These are phyloP conservation scores for Tulasnella sp. DNA, from an alignment of 768 basidiomycete genomes.

Conservation along the genomic window DNA sequence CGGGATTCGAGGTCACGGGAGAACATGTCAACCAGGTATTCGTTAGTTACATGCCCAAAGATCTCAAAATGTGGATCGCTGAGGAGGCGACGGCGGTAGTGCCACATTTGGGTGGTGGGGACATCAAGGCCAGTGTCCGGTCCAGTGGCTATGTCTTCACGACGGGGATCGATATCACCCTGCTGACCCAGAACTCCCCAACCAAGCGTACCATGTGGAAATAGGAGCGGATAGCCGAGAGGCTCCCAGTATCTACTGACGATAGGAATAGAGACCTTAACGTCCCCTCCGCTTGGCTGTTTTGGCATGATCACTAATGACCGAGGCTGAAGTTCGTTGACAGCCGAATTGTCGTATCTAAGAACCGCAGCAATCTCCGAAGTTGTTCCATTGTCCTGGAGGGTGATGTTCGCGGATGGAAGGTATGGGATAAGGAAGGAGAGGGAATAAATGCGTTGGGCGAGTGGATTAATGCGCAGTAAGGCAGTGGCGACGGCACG, in stretches of 20 bases:
- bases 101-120: constrained; percentile 28
- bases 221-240: constrained; percentile 31
- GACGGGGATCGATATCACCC: not conserved
- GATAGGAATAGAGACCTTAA: constrained; percentile 21
- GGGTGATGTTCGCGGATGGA: constrained; percentile 4
- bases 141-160: not conserved
- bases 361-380: not conserved
- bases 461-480: constrained; percentile 19
- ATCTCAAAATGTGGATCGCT: constrained; percentile 27
- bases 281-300: not conserved
- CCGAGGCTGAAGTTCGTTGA: not conserved
- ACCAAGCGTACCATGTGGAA: constrained; percentile 30
- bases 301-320: not conserved
- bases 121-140: too few species aligned
- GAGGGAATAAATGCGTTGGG: constrained; percentile 13
- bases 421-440: constrained; percentile 10
- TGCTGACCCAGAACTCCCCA: constrained; percentile 25
- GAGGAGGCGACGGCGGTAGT: constrained; percentile 29
- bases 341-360: not conserved
- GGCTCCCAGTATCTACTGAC: constrained; percentile 32
- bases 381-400: not conserved
- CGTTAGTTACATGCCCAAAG: constrained; percentile 29
- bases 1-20: constrained; percentile 26
- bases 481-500: constrained; percentile 12
- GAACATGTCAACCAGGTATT: constrained; percentile 35